A percentile compares a stretch with the other conserved stretches of the same genome.
phyloP scores from a whole-genome alignment of 1,139 yeast genomes.

The Eremothecium cymbalariae region DNA sequence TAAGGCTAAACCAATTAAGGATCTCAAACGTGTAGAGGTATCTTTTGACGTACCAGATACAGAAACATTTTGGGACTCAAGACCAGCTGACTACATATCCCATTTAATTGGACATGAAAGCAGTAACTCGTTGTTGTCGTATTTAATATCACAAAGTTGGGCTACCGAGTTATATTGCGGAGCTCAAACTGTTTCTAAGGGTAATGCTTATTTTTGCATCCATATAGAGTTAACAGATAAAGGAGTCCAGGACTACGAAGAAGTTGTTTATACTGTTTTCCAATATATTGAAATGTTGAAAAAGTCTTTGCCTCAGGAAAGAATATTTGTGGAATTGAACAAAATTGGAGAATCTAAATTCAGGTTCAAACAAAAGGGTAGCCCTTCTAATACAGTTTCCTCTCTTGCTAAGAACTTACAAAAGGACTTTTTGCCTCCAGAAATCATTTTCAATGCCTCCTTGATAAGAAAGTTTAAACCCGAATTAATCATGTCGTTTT shows the following conservation, averaged over 20 bases:
- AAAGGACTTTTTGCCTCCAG: conserved; percentile 50
- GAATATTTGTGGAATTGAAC: conserved; percentile 44
- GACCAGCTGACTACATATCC: conserved; percentile 62
- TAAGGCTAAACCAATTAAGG: conserved; percentile 76
- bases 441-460: conserved; percentile 49
- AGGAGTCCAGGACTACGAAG: conserved; percentile 61
- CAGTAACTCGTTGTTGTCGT: conserved; percentile 67
- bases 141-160: conserved; percentile 67
- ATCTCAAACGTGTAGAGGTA: conserved; percentile 57
- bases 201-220: conserved; percentile 56
- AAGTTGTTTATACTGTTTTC: conserved; percentile 51
- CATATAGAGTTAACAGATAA: conserved; percentile 67
- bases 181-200: conserved; percentile 57
- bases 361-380: conserved; percentile 58
- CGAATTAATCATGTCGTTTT: conserved; percentile 44
- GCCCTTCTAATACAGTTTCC: conserved; percentile 53
- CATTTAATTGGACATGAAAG: conserved; percentile 92
- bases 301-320: conserved; percentile 48
- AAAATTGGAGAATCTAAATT: conserved; percentile 44
- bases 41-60: conserved; percentile 72
- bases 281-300: conserved; percentile 61
- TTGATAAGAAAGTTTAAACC: conserved; percentile 56
- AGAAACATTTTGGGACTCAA: conserved; percentile 52
- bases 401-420: conserved; percentile 44
- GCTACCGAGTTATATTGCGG: conserved; percentile 76